These are phyloP conservation scores for Cyamopsis tetragonoloba DNA, from an alignment of 306 rosid species.

Conservation along the genomic window DNA sequence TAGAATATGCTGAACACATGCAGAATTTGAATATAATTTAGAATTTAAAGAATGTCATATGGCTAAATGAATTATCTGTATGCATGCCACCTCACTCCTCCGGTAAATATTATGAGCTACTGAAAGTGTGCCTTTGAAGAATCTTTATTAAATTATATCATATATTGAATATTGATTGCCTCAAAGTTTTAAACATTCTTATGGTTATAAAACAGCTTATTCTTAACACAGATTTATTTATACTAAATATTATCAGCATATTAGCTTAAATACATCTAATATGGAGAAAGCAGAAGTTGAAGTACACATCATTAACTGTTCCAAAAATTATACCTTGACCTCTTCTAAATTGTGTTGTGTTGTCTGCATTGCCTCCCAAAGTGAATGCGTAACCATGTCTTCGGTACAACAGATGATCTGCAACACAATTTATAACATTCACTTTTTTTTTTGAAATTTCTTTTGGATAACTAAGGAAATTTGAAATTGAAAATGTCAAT, in stretches of 20 bases:
- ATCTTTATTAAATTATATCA: not conserved
- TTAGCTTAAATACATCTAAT: conserved; percentile 2
- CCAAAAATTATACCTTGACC: conserved; percentile 49
- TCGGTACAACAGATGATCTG: conserved; percentile 77
- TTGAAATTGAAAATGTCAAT: not conserved
- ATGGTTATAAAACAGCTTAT: conserved; percentile 11
- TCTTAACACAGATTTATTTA: not conserved
- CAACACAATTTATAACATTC: conserved; percentile 10
- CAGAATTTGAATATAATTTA: conserved; percentile 12
- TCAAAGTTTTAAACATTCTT: not conserved
- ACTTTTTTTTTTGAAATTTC: not conserved
- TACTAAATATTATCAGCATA: not conserved
- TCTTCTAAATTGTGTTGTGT: conserved; percentile 53
- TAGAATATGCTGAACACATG: conserved; percentile 13
- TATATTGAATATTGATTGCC: too few species aligned
- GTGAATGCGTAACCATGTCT: conserved; percentile 68
- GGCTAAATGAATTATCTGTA: not conserved
- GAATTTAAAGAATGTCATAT: not conserved
- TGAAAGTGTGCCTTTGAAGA: not conserved
- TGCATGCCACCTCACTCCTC: not conserved
- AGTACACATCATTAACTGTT: conserved; percentile 10
- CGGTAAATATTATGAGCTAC: not conserved
- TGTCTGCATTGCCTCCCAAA: conserved; percentile 82
- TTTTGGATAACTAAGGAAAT: not conserved
- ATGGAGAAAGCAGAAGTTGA: not conserved